Base-by-base conservation (phyloP, 1,139 yeast genomes). In the Candida mesenterica region DNA sequence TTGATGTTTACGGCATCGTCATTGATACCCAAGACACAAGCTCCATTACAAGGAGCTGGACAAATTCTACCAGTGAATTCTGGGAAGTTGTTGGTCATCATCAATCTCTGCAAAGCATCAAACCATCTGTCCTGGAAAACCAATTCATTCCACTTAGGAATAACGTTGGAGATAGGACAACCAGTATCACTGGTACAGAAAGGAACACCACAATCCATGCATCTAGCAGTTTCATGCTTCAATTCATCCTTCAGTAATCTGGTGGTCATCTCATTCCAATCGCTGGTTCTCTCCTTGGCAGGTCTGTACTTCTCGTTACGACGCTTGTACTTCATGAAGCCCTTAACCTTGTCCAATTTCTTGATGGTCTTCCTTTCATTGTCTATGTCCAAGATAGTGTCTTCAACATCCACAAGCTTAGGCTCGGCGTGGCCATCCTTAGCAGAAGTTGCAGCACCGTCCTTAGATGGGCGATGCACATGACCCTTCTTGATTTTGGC, bases 191-290 rank as follows among this genome's bases (percentile, higher is more conserved):
- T 84, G 57, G 94, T 95, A 72, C 98, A 92, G 78, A 90, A 92
- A 42, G 98, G 98, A 53, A 92, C 95, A 70, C 98, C 98, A 72
- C 98, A 92, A 66, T 92, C 98, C 96, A 92, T 92, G 76, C 98
- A 92, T 65, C 98, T 80, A n/a, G 97, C 97, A 39, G 97, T 87
- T 68, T 92, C 97, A 57, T 75, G 76, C 58, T 82, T 78, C 57
- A 92, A 81, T 49, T 92, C 97, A 38, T 85, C 90, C 63, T 85
- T 84, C 43, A 89, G 72, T 49, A 92, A 74, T 45, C 96, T 80
- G 13, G 78, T 67, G 14, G 95, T 82, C 64, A 92, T 75, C 67
- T 92, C 98, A 48, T 83, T 79, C 97, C 97, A 92, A 63, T 92
- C 97, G 55, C 73, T 74, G 39, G 90, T 75, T 65, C 98, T 82